Evolutionary conservation across 805 yeast species (phyloP), one percentile per base, ranked within the genome.

Genomic region (Candida tallmaniae): DNA sequence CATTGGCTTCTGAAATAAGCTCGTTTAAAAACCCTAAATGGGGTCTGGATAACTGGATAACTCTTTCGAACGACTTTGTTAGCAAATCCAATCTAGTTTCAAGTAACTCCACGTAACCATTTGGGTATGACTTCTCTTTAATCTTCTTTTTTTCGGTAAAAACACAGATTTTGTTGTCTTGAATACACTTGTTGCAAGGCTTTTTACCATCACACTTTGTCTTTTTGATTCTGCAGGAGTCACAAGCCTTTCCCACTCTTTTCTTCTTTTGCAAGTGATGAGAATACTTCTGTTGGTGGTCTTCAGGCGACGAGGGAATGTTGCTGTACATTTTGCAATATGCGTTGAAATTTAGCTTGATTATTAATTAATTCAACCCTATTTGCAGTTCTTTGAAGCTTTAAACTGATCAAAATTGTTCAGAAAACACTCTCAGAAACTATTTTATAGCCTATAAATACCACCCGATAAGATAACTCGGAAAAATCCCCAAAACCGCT

Each of bases 201-300:
- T 73, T 73, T 32, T 68, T 66, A 14, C 83, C 83, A 38, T 76
- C 77, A 51, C 83, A 77, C 42, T 76, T 77, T 4, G 81, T 76
- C 56, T 77, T 77, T 48, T 76, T 77, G 36, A 76, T 62, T 27
- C 83, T 60, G 50, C 83, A 77, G 34, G 73, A 68, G 48, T 77
- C 82, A 44, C 83, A 77, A 5, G 83, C 83, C 45, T 76, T 76
- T 9, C 80, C 79, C 3, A 77, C 82, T 40, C 83, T 52, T 50
- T 70, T 74, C 54, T 76, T 76, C 45, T 56, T 61, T 6, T 32
- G 39, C 19, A 31, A 16, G 23, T 37, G 39, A 16, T 20, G 34
- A 13, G 22, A 30, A 23, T 38, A 36, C n/a, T 30, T 26, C 19
- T 31, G 26, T 12, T 29, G 34, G 15, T 37, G 41, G 17, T 43